Evolutionary conservation across 1,284 basidiomycete species (phyloP), one percentile per base, ranked within the genome.

Genomic region (Rhizoctonia solani): DNA sequence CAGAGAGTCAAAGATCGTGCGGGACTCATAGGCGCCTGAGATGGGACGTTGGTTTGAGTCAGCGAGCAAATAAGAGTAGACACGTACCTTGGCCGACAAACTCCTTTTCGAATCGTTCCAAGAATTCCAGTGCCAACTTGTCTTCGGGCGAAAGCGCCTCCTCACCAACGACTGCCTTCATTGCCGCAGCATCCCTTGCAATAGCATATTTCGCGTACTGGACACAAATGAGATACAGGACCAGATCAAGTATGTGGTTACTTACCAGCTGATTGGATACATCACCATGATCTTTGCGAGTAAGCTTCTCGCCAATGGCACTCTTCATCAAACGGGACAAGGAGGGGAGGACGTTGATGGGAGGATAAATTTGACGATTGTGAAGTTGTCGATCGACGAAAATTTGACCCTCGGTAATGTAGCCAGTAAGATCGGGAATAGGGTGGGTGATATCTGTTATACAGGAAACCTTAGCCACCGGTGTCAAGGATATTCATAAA

Each of bases 131-230:
- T 3, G 94, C 93, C 53, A 95, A 83, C 79, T 95, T 96, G 78
- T 98, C 96, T 78, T 98, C 96, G 0, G 87, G 81, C 34, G 92
- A 94, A 72, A 99, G 80, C 4, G 97, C 96, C 78, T 99, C 97
- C 78, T 99, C 97, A 76, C 97, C 97, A 54, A 99, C 97, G 53
- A 99, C 97, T 66, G 97, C 97, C 80, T 99, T 99, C 97, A 99
- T 99, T 3, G 95, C 85, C 0, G 96, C 95, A 32, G 97, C 97
- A 76, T 99, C 97, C 75, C 93, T 88, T 63, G 95, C 97, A 75
- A 97, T 95, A 72, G 95, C 95, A 79, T 98, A 98, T 80, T 95
- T 96, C 74, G 93, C 93, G 77, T 96, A 96, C 90, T 93, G 74
- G 74, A 44, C 13, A 14, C 14, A 27, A 34, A 69, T 25, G 41